Conservation (phyloP, 2,329 filamentous ascomycete genomes). For the Colletotrichum tabaci region DNA sequence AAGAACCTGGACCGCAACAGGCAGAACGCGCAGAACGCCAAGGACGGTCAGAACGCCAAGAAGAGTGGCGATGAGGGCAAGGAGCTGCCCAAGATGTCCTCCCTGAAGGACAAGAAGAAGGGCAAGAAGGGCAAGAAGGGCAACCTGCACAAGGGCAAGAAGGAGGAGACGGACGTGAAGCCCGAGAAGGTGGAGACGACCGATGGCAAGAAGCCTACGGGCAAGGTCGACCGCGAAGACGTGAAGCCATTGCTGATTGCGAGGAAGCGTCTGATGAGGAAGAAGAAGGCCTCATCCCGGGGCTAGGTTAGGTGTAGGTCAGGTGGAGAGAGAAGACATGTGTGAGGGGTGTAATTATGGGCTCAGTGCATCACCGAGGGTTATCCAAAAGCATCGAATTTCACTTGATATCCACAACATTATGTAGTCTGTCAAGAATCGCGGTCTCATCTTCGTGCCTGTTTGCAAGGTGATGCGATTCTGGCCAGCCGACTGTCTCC, state of each 20-base stretch:
- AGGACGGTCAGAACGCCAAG: constrained; percentile 46
- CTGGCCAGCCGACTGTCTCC: not conserved
- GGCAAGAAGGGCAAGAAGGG: constrained; percentile 50
- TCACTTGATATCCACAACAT: not conserved
- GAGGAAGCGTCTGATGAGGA: constrained; percentile 85
- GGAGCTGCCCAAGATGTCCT: constrained; percentile 50
- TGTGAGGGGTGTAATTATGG: constrained; percentile 2
- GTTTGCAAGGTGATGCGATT: not conserved
- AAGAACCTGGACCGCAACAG: constrained; percentile 47
- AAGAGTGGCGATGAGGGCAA: constrained; percentile 51
- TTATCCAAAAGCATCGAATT: constrained; percentile 17
- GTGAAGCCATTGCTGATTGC: constrained; percentile 84
- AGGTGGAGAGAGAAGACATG: not conserved
- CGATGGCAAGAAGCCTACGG: constrained; percentile 26
- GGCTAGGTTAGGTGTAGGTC: constrained; percentile 44
- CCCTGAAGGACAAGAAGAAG: constrained; percentile 52
- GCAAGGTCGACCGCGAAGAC: constrained; percentile 49
- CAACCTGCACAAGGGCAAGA: constrained; percentile 51
- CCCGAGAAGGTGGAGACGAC: constrained; percentile 38
- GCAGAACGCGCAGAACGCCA: constrained; percentile 44
- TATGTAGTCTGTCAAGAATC: not conserved
- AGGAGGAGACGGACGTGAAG: constrained; percentile 51
- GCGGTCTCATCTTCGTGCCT: not conserved
- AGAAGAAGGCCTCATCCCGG: constrained; percentile 70
- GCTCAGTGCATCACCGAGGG: constrained; percentile 8